Conservation (phyloP, 352 stramenopile species). For the Globisporangium cederbergense region DNA sequence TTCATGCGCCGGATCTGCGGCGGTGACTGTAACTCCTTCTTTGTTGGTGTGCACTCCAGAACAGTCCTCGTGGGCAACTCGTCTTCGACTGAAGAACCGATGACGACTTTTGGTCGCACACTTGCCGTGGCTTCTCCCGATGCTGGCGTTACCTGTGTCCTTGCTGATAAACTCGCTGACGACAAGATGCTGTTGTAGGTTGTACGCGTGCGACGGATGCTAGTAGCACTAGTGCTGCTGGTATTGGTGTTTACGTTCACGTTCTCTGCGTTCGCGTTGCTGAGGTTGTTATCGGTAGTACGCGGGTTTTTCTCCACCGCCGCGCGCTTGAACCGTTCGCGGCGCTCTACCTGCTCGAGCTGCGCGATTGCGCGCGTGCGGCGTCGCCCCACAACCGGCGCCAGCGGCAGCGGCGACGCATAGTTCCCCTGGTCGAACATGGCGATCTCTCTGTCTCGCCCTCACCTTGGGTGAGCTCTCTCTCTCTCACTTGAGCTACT, state of each 20-base stretch:
- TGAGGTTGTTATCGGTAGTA: not conserved
- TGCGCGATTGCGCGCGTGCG: slow-evolving; percentile 33
- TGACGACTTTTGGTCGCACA: slow-evolving; percentile 11
- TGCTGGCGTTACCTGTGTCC: not conserved
- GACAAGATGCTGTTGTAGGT: slow-evolving; percentile 1
- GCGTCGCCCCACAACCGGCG: slow-evolving; percentile 14
- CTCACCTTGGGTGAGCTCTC: not conserved
- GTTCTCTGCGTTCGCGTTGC: slow-evolving; percentile 11
- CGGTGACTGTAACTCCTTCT: slow-evolving; percentile 26
- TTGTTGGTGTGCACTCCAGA: slow-evolving; percentile 52
- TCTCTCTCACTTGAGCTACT: not conserved
- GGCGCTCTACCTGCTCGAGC: slow-evolving; percentile 24
- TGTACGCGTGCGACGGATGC: not conserved
- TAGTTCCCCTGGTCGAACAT: slow-evolving; percentile 4
- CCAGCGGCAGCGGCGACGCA: slow-evolving; percentile 6
- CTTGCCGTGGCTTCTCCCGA: not conserved
- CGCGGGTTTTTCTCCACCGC: slow-evolving; percentile 4
- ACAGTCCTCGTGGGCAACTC: slow-evolving; percentile 7
- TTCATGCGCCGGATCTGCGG: slow-evolving; percentile 17
- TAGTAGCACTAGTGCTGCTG: not conserved
- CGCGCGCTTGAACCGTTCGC: slow-evolving; percentile 29
- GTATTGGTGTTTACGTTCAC: not conserved
- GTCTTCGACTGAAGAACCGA: slow-evolving; percentile 28
- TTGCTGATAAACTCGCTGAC: not conserved
- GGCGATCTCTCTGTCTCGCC: not conserved